Evolutionary conservation across 2,329 filamentous ascomycete genomes (phyloP), one percentile per base, ranked within the genome.

Genomic region (Neonectria faginata): DNA sequence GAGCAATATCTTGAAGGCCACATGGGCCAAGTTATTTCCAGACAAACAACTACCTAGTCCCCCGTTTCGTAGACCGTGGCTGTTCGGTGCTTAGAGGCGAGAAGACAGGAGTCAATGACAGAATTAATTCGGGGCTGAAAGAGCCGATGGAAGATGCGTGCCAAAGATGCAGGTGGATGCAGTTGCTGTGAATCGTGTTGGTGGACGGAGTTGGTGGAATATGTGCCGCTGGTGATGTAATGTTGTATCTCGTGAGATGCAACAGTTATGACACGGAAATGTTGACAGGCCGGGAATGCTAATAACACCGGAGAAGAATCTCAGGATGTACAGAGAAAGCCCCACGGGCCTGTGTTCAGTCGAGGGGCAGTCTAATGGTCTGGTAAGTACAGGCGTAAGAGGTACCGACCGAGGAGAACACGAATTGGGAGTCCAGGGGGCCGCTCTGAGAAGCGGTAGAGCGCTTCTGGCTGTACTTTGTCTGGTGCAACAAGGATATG

Each of bases 401-500:
- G 25, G 47, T 52, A 62, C 60, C 58, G 57, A 65, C 57, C 59
- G 29, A 36, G 54, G 64, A 64, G 53, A 45, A 60, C 36, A 64
- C 36, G 44, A 59, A 60, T 33, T 57, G 57, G 63, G 27, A 59
- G 27, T 25, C 41, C 52, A 33, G 42, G 45, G 56, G 41, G 55
- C 36, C 31, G 36, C n/a, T 65, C 60, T 41, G 47, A 50, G 59
- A 52, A 27, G 27, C 27, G 44, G 42, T 12, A 59, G 50, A 51
- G 18, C 47, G 44, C 48, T 39, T 55, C 58, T 60, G 48, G 51
- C 36, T 57, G 65, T 70, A 55, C 57, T 69, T 63, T 25, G 25
- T 64, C 61, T 70, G 62, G 65, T 57, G 67, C 41, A 72, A 64
- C 72, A 68, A 67, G 68, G 68, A 72, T 67, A 65, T 54, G 50